phyloP scores from a whole-genome alignment of 2,329 filamentous ascomycete genomes.

The Lasiodiplodia sp. region DNA sequence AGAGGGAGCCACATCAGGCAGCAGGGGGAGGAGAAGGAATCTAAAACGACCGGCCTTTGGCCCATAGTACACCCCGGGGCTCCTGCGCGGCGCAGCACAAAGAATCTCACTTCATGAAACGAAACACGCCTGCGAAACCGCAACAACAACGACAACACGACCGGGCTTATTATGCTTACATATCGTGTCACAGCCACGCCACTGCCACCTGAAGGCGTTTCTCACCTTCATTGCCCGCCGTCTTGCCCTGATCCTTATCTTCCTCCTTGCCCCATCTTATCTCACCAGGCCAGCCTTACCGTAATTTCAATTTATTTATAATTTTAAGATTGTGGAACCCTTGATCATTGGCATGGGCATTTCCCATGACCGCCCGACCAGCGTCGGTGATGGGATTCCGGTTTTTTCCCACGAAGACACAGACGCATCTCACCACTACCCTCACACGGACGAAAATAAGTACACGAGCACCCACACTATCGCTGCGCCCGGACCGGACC shows the following conservation, averaged over 20 bases:
- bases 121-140: slow-evolving; percentile 3
- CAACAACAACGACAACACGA: neutral
- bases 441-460: neutral
- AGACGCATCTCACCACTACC: neutral
- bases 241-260: neutral
- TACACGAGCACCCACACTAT: neutral
- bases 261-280: neutral
- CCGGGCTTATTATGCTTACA: slow-evolving; percentile 3
- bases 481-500: neutral
- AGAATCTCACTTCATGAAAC: slow-evolving; percentile 10
- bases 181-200: slow-evolving; percentile 11
- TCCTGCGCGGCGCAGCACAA: neutral
- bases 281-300: neutral
- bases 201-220: neutral
- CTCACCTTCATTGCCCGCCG: slow-evolving; percentile 1
- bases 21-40: neutral
- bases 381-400: neutral
- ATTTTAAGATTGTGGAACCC: neutral
- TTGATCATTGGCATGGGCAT: neutral
- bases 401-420: neutral
- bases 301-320: neutral
- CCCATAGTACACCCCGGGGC: neutral
- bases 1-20: neutral
- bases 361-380: neutral
- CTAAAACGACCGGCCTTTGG: neutral